Base-by-base conservation (phyloP, 805 yeast species). In the Ogataea paraovalis region DNA sequence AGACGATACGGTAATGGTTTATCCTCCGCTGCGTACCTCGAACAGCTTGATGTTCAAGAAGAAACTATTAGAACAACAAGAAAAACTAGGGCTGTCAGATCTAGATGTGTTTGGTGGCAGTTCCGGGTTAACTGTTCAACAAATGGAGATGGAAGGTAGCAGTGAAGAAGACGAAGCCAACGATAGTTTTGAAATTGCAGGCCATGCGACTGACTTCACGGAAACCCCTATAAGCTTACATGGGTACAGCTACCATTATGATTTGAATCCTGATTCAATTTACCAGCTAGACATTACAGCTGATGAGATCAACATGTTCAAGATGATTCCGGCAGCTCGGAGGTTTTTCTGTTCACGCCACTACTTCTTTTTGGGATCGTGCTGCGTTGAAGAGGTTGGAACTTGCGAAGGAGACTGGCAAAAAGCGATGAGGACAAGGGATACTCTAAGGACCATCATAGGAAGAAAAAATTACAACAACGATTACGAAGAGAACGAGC, bases 251-350 rank as follows among this genome's bases (percentile, higher is more conserved):
- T n/a, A 12, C 22, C 41, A 30, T 5, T 30, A 16, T 34, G 38
- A 34, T n/a, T 34, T 34, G 19, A 18, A 34, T 34, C 38, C 38
- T 7, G 38, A 41, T 27, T 21, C 22, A 19, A 28, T 21, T 4
- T 8, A 30, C 18, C 33, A 13, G 19, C 12, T 56, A 18, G 48
- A 48, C 25, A 49, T 62, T 14, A 49, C 64, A 1, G 48, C 46
- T 13, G 57, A 59, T 23, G 66, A 62, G 44, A 44, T 62, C 16
- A 53, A 59, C 34, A 53, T 59, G 59, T 62, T 62, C 49, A 60
- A 53, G 34, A 55, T 62, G 20, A 47, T 52, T 3, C 51, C 51
- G 3, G 41, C 59, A 36, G 40, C 52, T 23, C 49, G 55, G n/a
- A n/a, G n/a, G 32, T 45, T 61, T 4, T 42, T 48, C 21, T 63